phyloP scores from a whole-genome alignment of 257 asterid species.

The Anisodus tanguticus region DNA sequence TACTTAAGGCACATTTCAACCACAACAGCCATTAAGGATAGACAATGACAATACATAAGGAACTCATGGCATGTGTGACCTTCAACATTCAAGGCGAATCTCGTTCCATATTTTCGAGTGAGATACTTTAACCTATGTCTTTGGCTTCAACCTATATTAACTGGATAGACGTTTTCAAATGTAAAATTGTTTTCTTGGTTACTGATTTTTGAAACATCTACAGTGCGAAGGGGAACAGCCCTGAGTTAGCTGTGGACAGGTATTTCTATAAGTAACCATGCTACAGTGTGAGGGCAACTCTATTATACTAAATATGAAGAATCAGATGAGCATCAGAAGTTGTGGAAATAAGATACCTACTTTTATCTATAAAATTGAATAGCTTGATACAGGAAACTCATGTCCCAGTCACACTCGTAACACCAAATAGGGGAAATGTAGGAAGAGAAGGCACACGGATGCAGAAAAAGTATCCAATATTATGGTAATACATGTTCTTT shows the following conservation, averaged over 20 bases:
- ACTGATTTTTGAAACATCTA: slow-evolving; percentile 5
- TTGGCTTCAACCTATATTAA: neutral
- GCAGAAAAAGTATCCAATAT: neutral
- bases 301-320: neutral
- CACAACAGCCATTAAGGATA: neutral
- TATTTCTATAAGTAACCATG: neutral
- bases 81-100: neutral
- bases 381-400: neutral
- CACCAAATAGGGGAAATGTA: neutral
- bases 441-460: neutral
- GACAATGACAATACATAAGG: neutral
- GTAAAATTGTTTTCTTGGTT: neutral
- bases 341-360: neutral
- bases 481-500: neutral
- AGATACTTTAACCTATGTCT: neutral
- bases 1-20: neutral
- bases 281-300: neutral
- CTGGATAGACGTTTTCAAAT: neutral
- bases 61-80: neutral
- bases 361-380: slow-evolving; percentile 8
- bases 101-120: neutral
- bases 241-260: neutral
- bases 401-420: neutral
- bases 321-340: slow-evolving; percentile 13
- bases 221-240: neutral